These are phyloP conservation scores for Evernia prunastri DNA, from an alignment of 495 filamentous ascomycete genomes.

Conservation along the genomic window DNA sequence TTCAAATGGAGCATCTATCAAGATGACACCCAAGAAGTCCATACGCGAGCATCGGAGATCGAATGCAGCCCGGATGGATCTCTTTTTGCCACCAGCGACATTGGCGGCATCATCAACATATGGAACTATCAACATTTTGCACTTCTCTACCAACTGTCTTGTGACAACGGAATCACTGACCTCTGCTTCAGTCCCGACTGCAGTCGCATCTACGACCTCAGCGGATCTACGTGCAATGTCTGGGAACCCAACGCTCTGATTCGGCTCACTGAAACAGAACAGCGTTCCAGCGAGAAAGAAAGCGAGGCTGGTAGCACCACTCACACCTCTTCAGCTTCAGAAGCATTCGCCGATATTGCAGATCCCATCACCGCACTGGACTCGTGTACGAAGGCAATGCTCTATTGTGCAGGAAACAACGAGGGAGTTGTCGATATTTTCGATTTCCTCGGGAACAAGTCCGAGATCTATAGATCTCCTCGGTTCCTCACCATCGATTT, in stretches of 20 bases:
- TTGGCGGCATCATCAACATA: neutral
- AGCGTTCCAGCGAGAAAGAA: slow-evolving; percentile 15
- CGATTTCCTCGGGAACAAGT: neutral
- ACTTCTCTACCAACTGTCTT: slow-evolving; percentile 6
- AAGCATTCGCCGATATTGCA: slow-evolving; percentile 1
- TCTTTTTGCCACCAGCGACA: slow-evolving; percentile 6
- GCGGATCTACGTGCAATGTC: slow-evolving; percentile 14
- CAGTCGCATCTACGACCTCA: slow-evolving; percentile 17
- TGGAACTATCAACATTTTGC: slow-evolving; percentile 5
- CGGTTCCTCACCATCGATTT: slow-evolving; percentile 5
- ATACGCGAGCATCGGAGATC: slow-evolving; percentile 2
- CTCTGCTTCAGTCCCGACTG: slow-evolving; percentile 9
- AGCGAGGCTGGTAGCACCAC: slow-evolving; percentile 13
- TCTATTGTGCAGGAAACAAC: slow-evolving; percentile 15
- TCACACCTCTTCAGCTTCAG: slow-evolving; percentile 3
- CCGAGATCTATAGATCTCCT: neutral
- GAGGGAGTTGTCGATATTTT: slow-evolving; percentile 10
- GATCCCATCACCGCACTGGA: slow-evolving; percentile 18
- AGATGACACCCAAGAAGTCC: neutral
- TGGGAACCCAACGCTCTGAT: slow-evolving; percentile 23
- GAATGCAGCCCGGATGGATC: neutral
- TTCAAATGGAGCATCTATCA: slow-evolving; percentile 8
- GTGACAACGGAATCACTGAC: neutral
- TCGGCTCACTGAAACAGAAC: slow-evolving; percentile 13
- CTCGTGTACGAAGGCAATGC: too few species aligned